Base-by-base conservation (phyloP, 352 stramenopile genomes). In the Phytophthora fragariaefolia region DNA sequence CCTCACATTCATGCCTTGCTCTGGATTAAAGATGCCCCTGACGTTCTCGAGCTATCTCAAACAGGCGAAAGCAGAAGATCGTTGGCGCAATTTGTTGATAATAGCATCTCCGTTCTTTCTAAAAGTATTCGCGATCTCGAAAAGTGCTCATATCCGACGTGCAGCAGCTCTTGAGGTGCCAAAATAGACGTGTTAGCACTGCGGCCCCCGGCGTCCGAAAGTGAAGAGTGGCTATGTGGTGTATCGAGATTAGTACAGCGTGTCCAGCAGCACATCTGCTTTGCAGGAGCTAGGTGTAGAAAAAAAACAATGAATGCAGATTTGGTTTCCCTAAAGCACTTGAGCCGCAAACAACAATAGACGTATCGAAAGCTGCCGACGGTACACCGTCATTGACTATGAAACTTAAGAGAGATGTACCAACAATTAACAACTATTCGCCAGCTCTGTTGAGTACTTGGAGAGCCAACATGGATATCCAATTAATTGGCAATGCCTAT, bases 391-490 rank as follows among this genome's bases (percentile, higher is more conserved):
- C 48, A 9, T 6, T 65, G 2, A 28, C 22, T 6, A 38, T 71
- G 8, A 4, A 58, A 17, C 38, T 50, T 4, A 38, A 62, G 38
- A 27, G 63, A 38, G 26, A 58, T 4, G 17, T 30, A 3, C 9
- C 27, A 22, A 26, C 23, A 15, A 71, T 61, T 2, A 71, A 71
- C 26, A 66, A 66, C 10, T 71, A 58, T 15, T 54, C 4, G 12
- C 38, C 36, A 13, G 15, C 34, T 50, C 54, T 64, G 7, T 28
- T 43, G 1, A 23, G 4, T 43, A 32, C 28, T 0, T 71, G 69
- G 63, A 20, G 69, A 3, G 63, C 69, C 2, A 77, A 73, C 18
- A 77, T 77, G 69, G 70, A 74, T 34, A 58, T 74, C 1, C 49
- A 58, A 6, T 20, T 59, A 5, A 66, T 74, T 42, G 27, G 22